Conservation (phyloP, 768 basidiomycete genomes). For the Pilatotrama ljubarskyi region DNA sequence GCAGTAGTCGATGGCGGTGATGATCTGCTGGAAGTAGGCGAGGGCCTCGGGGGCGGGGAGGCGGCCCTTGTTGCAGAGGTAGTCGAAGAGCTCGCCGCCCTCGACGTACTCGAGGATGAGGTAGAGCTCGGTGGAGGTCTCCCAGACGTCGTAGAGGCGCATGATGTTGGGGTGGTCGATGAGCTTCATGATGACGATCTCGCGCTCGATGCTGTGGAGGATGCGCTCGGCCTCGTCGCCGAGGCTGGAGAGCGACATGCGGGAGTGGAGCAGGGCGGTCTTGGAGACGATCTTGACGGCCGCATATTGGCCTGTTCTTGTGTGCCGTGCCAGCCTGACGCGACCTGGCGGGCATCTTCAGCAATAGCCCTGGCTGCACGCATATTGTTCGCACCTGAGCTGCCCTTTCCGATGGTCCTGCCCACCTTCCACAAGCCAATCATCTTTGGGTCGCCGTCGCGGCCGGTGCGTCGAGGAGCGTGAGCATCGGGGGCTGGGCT, state of each 20-base stretch:
- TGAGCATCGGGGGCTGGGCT: slow-evolving; percentile 12
- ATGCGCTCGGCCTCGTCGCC: slow-evolving; percentile 76
- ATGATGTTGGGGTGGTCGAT: slow-evolving; percentile 94
- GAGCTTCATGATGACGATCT: slow-evolving; percentile 97
- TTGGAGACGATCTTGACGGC: slow-evolving; percentile 96
- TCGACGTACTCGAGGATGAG: slow-evolving; percentile 94
- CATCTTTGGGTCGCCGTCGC: slow-evolving; percentile 37
- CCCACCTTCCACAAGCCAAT: slow-evolving; percentile 59
- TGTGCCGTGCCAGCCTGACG: slow-evolving; percentile 85
- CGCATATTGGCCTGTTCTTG: slow-evolving; percentile 85
- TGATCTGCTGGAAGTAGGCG: slow-evolving; percentile 90
- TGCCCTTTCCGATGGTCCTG: slow-evolving; percentile 54
- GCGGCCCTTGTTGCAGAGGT: slow-evolving; percentile 77
- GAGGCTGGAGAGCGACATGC: slow-evolving; percentile 65
- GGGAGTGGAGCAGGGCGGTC: slow-evolving; percentile 59
- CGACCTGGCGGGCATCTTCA: slow-evolving; percentile 55
- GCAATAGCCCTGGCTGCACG: background rate
- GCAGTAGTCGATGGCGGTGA: slow-evolving; percentile 88
- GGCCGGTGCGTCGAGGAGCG: slow-evolving; percentile 22
- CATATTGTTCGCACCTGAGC: slow-evolving; percentile 39
- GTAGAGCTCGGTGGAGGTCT: slow-evolving; percentile 84
- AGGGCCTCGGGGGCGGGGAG: slow-evolving; percentile 73
- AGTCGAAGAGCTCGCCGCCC: slow-evolving; percentile 93
- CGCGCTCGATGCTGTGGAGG: slow-evolving; percentile 81
- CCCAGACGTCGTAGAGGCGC: slow-evolving; percentile 96